Base-by-base conservation (phyloP, 805 yeast genomes). In the Zygosaccharomyces bisporus region DNA sequence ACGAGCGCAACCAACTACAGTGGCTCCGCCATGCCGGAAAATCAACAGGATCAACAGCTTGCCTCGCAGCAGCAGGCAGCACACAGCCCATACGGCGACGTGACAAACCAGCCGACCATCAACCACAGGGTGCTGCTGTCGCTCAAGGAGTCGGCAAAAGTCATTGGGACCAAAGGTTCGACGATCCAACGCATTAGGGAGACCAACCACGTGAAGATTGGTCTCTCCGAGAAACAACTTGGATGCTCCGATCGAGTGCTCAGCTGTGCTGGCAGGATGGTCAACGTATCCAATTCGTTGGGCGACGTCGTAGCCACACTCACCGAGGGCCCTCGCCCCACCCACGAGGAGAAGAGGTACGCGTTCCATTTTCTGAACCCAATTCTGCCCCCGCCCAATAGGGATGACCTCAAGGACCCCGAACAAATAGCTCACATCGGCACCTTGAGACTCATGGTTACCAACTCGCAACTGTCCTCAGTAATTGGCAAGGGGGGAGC, bases 391-490 rank as follows among this genome's bases (percentile, higher is more conserved):
- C 53, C 60, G 4, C 64, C 67, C 14, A 47, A 63, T 2, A 36
- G 38, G 24, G 53, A 54, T 6, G 68, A 63, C 42, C 54, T 63
- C 31, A 47, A 56, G 43, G 61, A 59, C 40, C 51, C 54, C 14
- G 54, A 53, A 30, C 52, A 56, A 18, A 41, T 59, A 36, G 50
- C 49, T 31, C 49, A 57, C 14, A 58, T 63, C 36, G 62, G 66
- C 13, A 57, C 59, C 27, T 64, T 88, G 56, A 75, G 96, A 58
- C 70, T 89, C 36, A 70, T 89, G 50, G 74, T 88, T 47, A 88
- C 96, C 32, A 87, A 88, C 64, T 74, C 81, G 41, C 95, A 87
- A 62, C 81, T 88, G 79, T 95, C 96, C 31, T 81, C 95, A 6
- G 76, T 89, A 36, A 88, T 89, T 60, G 96, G 96, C 41, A 79